Conservation (phyloP, 805 yeast genomes). For the Millerozyma miso region DNA sequence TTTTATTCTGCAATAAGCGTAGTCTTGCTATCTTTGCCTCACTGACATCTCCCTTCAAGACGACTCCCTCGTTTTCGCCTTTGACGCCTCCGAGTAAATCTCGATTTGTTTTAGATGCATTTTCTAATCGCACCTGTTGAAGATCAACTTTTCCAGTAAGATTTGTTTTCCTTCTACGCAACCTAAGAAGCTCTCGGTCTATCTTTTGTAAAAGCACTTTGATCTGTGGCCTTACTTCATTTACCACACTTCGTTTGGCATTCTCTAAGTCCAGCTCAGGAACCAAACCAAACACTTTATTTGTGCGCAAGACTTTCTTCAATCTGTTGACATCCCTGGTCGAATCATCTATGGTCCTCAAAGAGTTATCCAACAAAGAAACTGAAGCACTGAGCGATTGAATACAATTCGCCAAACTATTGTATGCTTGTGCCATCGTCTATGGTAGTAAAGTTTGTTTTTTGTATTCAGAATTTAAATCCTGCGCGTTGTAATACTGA, state of each 20-base stretch:
- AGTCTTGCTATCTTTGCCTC: conserved; percentile 35
- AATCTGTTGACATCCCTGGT: conserved; percentile 39
- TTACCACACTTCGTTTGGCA: conserved; percentile 34
- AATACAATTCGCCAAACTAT: conserved; percentile 9
- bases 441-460: not conserved
- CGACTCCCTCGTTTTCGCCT: conserved; percentile 9
- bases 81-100: conserved; percentile 8
- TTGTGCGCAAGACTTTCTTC: conserved; percentile 37
- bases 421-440: conserved; percentile 9
- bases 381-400: conserved; percentile 31
- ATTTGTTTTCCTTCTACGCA: conserved; percentile 28
- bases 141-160: conserved; percentile 35
- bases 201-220: conserved; percentile 24
- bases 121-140: conserved; percentile 35
- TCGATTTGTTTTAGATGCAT: conserved; percentile 6
- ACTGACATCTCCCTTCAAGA: conserved; percentile 19
- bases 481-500: not conserved
- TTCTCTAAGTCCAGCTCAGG: conserved; percentile 44
- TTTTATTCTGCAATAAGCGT: conserved; percentile 38
- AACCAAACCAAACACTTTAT: conserved; percentile 46
- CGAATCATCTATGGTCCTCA: conserved; percentile 28
- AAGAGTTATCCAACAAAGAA: conserved; percentile 27
- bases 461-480: not conserved
- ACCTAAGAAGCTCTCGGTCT: conserved; percentile 26
- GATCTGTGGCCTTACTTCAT: conserved; percentile 42